These are phyloP conservation scores for Ocimum tenuiflorum DNA, from an alignment of 257 asterid species.

Conservation along the genomic window DNA sequence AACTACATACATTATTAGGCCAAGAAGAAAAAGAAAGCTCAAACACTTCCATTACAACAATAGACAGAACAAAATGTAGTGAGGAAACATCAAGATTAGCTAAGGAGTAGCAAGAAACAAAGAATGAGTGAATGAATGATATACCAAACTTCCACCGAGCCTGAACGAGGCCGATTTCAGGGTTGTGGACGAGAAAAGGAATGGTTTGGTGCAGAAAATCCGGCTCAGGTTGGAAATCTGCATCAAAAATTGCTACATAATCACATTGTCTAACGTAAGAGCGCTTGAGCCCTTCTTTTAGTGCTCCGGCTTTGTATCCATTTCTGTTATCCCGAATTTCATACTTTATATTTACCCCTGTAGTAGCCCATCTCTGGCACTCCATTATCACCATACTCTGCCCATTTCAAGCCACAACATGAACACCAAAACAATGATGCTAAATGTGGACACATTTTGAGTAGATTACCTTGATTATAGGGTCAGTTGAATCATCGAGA, in stretches of 20 bases:
- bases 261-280: constrained; percentile 66
- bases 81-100: neutral
- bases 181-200: constrained; percentile 65
- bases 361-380: constrained; percentile 82
- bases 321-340: constrained; percentile 67
- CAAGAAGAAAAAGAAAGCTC: neutral
- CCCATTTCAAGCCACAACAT: neutral
- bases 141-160: constrained; percentile 86
- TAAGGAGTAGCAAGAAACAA: neutral
- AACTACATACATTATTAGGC: neutral
- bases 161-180: constrained; percentile 70
- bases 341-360: constrained; percentile 77
- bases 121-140: neutral
- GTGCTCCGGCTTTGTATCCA: constrained; percentile 87
- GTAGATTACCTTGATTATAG: constrained; percentile 40
- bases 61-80: constrained; percentile 3
- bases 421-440: neutral
- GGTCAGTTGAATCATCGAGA: constrained; percentile 83
- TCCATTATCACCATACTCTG: constrained; percentile 68
- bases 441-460: no score
- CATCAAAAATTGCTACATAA: constrained; percentile 73
- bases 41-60: neutral
- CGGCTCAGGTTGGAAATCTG: constrained; percentile 85
- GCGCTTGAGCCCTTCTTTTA: constrained; percentile 61
- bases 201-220: constrained; percentile 66